Evolutionary conservation across 176 grass and related monocot species (phyloP).

Genomic region (Phyllostachys edulis): DNA sequence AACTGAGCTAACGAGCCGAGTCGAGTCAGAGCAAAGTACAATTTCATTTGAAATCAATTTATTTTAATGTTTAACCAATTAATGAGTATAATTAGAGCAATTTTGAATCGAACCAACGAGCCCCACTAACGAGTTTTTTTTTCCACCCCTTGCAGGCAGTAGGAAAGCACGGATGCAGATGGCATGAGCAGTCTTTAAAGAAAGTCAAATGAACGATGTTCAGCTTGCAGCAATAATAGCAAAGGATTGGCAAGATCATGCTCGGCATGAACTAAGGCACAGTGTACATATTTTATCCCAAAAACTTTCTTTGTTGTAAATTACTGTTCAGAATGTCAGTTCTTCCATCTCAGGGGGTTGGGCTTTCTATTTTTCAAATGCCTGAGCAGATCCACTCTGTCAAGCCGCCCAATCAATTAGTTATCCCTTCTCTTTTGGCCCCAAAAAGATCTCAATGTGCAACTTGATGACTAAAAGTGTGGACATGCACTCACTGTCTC

Average conservation of each 20-base stretch:
- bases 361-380: neutral
- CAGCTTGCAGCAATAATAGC: neutral
- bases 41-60: too few species aligned
- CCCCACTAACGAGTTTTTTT: too few species aligned
- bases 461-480: neutral
- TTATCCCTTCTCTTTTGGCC: neutral
- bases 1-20: too few species aligned
- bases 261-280: neutral
- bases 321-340: conserved; percentile 21
- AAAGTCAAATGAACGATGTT: conserved; percentile 29
- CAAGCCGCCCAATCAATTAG: neutral
- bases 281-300: neutral
- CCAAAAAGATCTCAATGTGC: neutral
- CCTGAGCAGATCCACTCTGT: neutral
- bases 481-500: neutral
- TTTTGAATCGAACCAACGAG: too few species aligned
- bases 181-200: neutral
- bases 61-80: too few species aligned
- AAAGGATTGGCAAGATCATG: conserved; percentile 16
- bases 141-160: neutral
- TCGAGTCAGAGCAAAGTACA: rapidly evolving
- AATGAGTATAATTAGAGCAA: too few species aligned
- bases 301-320: neutral
- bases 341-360: neutral
- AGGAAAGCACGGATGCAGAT: neutral